Conservation (phyloP, 83 land plant species). For the Picea abies region DNA sequence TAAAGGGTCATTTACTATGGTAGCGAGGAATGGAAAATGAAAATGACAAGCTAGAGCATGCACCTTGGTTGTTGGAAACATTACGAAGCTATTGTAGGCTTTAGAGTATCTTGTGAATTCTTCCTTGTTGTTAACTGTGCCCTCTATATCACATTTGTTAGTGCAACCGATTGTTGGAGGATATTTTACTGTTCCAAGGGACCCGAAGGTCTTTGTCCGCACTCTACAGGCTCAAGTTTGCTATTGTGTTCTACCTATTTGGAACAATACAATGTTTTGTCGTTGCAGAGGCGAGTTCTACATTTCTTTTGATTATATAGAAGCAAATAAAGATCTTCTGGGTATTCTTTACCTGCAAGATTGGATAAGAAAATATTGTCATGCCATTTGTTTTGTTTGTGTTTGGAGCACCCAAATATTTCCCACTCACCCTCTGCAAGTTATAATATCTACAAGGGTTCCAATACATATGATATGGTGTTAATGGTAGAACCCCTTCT, state of each 20-base stretch:
- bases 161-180: slow-evolving; percentile 80
- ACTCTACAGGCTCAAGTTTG: slow-evolving; percentile 80
- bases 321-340: not conserved
- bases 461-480: slow-evolving; percentile 63
- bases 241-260: slow-evolving; percentile 63
- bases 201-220: slow-evolving; percentile 76
- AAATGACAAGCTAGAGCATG: too few species aligned
- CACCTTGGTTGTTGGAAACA: too few species aligned
- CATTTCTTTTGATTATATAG: too few species aligned
- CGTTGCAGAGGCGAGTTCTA: too few species aligned
- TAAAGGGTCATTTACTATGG: too few species aligned
- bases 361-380: slow-evolving; percentile 49
- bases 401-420: slow-evolving; percentile 38
- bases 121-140: too few species aligned
- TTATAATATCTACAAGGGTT: slow-evolving; percentile 67
- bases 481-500: slow-evolving; percentile 60
- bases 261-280: too few species aligned
- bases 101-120: too few species aligned
- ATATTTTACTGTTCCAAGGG: slow-evolving; percentile 71
- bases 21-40: too few species aligned
- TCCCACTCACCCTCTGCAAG: not conserved
- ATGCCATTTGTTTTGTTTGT: slow-evolving; percentile 54
- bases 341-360: slow-evolving; percentile 18
- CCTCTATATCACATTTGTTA: slow-evolving; percentile 37
- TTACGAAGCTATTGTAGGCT: too few species aligned